Evolutionary conservation across 2,329 filamentous ascomycete genomes (phyloP), one percentile per base, ranked within the genome.

Genomic region (Microcyclospora pomicola): DNA sequence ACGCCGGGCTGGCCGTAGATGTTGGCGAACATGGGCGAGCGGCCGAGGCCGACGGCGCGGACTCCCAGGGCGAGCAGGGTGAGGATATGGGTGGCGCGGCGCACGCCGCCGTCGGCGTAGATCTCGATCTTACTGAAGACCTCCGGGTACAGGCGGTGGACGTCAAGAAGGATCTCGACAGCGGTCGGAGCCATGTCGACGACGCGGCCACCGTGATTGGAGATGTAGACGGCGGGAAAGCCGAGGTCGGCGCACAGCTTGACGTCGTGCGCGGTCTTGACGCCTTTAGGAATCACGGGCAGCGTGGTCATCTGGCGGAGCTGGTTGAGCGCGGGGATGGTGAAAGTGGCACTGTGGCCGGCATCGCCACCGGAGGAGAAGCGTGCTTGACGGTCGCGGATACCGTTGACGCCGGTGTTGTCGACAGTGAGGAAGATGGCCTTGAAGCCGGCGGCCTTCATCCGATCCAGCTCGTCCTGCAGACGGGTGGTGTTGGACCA

Each of bases 91-190:
- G 51, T 47, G 27, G 56, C 59, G 33, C 58, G 58, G n/a, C 59
- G 51, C 6, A 61, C 54, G 38, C 62, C 60, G 4, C 60, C 59
- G 34, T 64, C 61, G 5, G 57, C 59, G 35, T 54, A 61, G 6
- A 65, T 58, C 35, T 64, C 61, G 12, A 60, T 47, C 38, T 61
- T 44, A 34, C 54, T 46, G 45, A 64, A 62, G 13, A 65, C 53
- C 12, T 59, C 54, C 0, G 61, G 61, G 12, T 51, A 58, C 11
- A 56, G 40, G n/a, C 73, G 76, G 57, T 82, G 79, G 37, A 85
- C 78, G 43, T 85, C 82, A 7, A 83, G 72, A 4, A 81, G 81
- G 36, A 88, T 75, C 50, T 91, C 82, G 9, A 80, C 75, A 1
- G 80, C 74, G 0, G 72, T 80, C 0, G 80, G 77, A 2, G 69